A percentile compares a stretch with the other conserved stretches of the same genome.
phyloP scores from a whole-genome alignment of 345 rosid genomes.

The Eucalyptus curtisii region DNA sequence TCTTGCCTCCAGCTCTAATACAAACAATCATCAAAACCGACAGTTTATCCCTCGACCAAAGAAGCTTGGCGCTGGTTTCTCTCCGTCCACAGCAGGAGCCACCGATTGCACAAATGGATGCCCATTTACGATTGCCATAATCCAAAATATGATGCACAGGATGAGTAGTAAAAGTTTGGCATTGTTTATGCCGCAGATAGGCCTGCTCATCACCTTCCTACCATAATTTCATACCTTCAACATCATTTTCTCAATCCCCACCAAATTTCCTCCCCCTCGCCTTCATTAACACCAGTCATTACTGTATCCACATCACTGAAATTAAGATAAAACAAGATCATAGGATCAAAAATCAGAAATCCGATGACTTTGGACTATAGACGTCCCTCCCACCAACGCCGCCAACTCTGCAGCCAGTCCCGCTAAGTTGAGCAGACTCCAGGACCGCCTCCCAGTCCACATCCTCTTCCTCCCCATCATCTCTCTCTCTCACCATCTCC shows the following conservation, averaged over 20 bases:
- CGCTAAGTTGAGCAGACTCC: conserved; percentile 36
- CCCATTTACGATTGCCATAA: background rate
- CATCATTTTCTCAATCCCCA: background rate
- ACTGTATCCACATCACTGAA: background rate
- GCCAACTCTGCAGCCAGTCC: conserved; percentile 20
- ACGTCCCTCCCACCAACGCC: background rate
- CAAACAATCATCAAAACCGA: background rate
- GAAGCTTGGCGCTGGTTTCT: background rate
- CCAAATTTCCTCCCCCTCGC: background rate
- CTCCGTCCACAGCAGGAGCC: background rate
- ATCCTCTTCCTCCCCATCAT: conserved; percentile 18
- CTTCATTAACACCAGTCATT: background rate
- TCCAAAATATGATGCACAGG: background rate
- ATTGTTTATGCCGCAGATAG: background rate
- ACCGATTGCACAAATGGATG: background rate
- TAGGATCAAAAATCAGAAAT: background rate
- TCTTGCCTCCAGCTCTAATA: background rate
- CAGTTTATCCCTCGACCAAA: background rate
- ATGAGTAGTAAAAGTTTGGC: background rate
- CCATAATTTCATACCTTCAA: background rate
- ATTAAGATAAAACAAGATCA: background rate
- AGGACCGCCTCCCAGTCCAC: conserved; percentile 52
- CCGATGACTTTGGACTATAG: background rate
- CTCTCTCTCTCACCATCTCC: conserved; percentile 37
- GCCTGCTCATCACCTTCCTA: background rate